A percentile compares a stretch with the other conserved stretches of the same genome.
phyloP scores from a whole-genome alignment of 2,329 filamentous ascomycete species.

The Colletotrichum lini region DNA sequence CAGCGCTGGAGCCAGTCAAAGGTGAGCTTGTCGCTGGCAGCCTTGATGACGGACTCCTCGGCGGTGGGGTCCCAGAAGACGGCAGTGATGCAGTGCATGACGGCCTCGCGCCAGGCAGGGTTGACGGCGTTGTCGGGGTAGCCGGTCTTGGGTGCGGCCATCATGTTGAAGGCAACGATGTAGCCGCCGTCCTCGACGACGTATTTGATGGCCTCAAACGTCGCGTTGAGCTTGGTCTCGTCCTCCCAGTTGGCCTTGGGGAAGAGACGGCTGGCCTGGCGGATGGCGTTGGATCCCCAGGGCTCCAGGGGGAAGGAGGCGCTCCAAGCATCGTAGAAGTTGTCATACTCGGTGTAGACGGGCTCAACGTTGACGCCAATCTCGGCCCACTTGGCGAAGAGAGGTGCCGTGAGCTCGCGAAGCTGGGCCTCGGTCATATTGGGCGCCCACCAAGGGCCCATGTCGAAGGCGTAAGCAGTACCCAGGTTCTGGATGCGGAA shows the following conservation, averaged over 20 bases:
- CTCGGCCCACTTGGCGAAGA: conserved; percentile 50
- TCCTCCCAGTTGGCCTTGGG: conserved; percentile 52
- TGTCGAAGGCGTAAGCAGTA: conserved; percentile 50
- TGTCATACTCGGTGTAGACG: conserved; percentile 46
- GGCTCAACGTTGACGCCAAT: conserved; percentile 50
- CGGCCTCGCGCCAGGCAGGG: conserved; percentile 63
- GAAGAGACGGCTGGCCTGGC: conserved; percentile 51
- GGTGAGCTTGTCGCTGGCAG: conserved; percentile 49
- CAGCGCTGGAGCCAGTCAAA: conserved; percentile 53
- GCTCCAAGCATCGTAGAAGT: conserved; percentile 48
- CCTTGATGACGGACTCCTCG: conserved; percentile 50
- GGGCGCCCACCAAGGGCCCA: conserved; percentile 49
- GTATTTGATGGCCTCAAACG: conserved; percentile 47
- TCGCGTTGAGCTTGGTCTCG: conserved; percentile 46
- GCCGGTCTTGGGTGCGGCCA: conserved; percentile 35
- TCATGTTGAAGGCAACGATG: conserved; percentile 51
- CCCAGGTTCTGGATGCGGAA: conserved; percentile 46
- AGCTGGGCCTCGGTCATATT: conserved; percentile 52
- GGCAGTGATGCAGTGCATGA: conserved; percentile 52
- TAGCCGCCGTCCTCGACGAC: conserved; percentile 47
- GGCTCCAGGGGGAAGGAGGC: conserved; percentile 47
- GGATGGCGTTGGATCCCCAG: conserved; percentile 46
- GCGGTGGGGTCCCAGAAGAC: conserved; percentile 50
- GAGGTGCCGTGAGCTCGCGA: conserved; percentile 52
- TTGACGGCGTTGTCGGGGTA: conserved; percentile 59